These are phyloP conservation scores for Glycine latifolia DNA, from an alignment of 306 rosid species.

Conservation along the genomic window DNA sequence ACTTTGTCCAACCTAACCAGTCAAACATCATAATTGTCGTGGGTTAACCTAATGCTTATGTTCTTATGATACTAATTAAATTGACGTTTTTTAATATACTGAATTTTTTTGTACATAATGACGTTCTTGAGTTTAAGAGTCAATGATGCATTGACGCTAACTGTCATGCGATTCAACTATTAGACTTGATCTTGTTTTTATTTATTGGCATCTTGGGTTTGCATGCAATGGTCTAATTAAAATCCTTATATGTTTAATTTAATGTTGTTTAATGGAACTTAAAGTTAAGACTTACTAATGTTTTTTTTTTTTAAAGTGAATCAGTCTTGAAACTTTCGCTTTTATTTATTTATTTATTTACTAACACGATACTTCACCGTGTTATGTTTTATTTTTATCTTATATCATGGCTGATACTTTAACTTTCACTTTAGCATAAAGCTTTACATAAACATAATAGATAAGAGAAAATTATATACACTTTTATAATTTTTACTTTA, in stretches of 20 bases:
- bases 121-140: slow-evolving; percentile 8
- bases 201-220: neutral
- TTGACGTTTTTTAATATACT: neutral
- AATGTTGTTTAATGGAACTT: neutral
- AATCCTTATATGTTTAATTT: slow-evolving; percentile 8
- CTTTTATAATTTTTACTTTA: slow-evolving; percentile 3
- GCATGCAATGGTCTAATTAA: slow-evolving; percentile 20
- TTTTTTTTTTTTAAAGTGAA: neutral
- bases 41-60: slow-evolving; percentile 46
- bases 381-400: neutral
- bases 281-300: neutral
- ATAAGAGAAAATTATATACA: neutral
- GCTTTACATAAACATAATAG: neutral
- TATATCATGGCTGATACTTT: neutral
- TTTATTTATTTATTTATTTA: neutral
- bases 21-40: slow-evolving; percentile 29
- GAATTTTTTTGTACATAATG: too few species aligned
- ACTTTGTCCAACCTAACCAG: slow-evolving; percentile 46
- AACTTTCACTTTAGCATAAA: slow-evolving; percentile 21
- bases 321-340: neutral
- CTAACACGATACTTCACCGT: slow-evolving; percentile 9
- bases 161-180: slow-evolving; percentile 16
- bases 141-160: slow-evolving; percentile 18
- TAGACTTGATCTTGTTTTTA: neutral
- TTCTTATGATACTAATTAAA: slow-evolving; percentile 4